These are phyloP conservation scores for Ceratobasidium sp. DNA, from an alignment of 1,284 basidiomycete species.

Conservation along the genomic window DNA sequence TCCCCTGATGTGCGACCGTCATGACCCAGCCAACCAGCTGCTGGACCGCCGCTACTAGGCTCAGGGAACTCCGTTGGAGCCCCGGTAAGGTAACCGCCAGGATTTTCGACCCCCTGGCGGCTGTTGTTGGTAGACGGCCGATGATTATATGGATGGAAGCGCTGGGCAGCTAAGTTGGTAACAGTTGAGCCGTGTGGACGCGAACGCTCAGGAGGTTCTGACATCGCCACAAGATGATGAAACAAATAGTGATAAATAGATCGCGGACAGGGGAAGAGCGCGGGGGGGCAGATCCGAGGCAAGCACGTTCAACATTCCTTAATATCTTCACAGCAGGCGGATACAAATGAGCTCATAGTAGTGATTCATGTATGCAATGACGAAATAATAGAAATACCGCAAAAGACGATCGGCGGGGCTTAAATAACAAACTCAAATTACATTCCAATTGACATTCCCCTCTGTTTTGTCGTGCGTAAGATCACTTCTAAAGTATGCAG, in stretches of 20 bases:
- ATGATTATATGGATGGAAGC: background rate
- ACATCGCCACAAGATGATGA: background rate
- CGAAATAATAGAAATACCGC: background rate
- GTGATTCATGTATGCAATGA: background rate
- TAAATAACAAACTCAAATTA: no score
- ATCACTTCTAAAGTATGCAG: no score
- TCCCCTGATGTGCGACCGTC: no score
- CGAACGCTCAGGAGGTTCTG: background rate
- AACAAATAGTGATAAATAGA: background rate
- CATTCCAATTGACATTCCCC: no score
- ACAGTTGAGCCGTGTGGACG: background rate
- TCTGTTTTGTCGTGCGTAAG: no score
- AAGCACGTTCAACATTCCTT: background rate
- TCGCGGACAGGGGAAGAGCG: no score
- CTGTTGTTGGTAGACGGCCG: background rate
- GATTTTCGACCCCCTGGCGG: no score
- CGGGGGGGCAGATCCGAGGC: background rate
- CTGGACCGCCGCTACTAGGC: background rate
- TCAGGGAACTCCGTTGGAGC: no score
- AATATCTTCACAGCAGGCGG: background rate
- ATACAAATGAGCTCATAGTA: conserved; percentile 3
- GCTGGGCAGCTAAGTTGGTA: background rate
- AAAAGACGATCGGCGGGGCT: conserved; percentile 9
- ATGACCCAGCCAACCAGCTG: background rate
- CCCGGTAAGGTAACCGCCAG: no score